Evolutionary conservation across 257 asterid species (phyloP).

Genomic region (Solanum dulcamara): DNA sequence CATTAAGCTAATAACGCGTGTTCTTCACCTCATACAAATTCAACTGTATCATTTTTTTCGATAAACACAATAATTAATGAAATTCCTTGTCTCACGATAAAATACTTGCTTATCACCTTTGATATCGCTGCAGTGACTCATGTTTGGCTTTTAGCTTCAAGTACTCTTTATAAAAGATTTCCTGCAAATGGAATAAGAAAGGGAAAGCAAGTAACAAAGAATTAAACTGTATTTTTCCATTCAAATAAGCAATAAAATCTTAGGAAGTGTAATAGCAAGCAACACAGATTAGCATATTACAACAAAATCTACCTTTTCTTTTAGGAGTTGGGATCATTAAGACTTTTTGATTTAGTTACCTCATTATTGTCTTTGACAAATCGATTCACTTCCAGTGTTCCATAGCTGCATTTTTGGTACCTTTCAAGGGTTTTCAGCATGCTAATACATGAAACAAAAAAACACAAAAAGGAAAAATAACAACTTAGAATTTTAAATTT

Average conservation of each 20-base stretch:
- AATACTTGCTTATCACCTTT: constrained; percentile 30
- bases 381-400: constrained; percentile 55
- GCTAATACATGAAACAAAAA: constrained; percentile 12
- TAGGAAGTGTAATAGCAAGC: no score
- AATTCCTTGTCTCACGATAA: neutral
- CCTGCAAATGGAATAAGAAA: constrained; percentile 17
- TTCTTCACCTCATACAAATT: no score
- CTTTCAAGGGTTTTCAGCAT: constrained; percentile 84
- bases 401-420: constrained; percentile 84
- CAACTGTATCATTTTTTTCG: no score
- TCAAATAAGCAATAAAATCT: no score
- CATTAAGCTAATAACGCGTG: no score
- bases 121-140: constrained; percentile 79
- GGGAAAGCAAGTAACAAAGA: neutral
- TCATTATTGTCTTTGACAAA: constrained; percentile 46
- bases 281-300: no score
- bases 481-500: no score
- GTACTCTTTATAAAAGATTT: constrained; percentile 74
- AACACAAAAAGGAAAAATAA: neutral
- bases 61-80: no score
- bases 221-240: neutral
- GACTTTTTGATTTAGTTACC: constrained; percentile 14
- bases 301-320: no score
- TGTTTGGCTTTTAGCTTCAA: constrained; percentile 57
- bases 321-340: neutral